Conservation (phyloP, 805 yeast species). For the Nakazawaea anatomiae region DNA sequence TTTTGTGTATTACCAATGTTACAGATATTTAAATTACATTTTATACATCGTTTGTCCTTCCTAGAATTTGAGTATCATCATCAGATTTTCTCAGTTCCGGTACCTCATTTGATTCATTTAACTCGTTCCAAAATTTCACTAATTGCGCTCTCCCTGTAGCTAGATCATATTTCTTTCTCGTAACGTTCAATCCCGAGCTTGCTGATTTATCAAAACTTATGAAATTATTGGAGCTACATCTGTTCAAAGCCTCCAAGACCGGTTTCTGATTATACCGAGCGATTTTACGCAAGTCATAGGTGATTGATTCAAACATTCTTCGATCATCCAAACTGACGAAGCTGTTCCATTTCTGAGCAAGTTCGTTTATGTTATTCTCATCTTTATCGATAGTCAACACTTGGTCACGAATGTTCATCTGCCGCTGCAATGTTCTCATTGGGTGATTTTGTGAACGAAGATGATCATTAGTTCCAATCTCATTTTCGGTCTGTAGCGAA, state of each 20-base stretch:
- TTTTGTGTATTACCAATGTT: background rate
- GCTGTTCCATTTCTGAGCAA: slow-evolving; percentile 16
- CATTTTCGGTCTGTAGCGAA: background rate
- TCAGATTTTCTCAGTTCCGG: background rate
- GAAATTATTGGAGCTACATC: background rate
- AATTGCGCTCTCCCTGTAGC: background rate
- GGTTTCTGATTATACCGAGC: slow-evolving; percentile 21
- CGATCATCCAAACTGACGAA: slow-evolving; percentile 19
- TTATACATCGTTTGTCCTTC: background rate
- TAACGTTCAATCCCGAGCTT: background rate
- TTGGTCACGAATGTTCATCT: slow-evolving; percentile 18
- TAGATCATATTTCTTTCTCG: slow-evolving; percentile 3
- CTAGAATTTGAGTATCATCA: background rate
- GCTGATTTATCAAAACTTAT: background rate
- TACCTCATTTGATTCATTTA: background rate
- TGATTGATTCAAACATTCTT: slow-evolving; percentile 21
- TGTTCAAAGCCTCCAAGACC: slow-evolving; percentile 15
- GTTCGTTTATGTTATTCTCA: slow-evolving; percentile 2
- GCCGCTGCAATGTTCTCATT: slow-evolving; percentile 24
- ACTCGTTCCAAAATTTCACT: slow-evolving; percentile 1
- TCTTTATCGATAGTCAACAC: background rate
- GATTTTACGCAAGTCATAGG: slow-evolving; percentile 23
- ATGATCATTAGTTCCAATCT: background rate
- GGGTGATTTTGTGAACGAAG: background rate
- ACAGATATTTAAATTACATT: background rate